phyloP scores from a whole-genome alignment of 306 rosid genomes.

The Abrus pulchellus region DNA sequence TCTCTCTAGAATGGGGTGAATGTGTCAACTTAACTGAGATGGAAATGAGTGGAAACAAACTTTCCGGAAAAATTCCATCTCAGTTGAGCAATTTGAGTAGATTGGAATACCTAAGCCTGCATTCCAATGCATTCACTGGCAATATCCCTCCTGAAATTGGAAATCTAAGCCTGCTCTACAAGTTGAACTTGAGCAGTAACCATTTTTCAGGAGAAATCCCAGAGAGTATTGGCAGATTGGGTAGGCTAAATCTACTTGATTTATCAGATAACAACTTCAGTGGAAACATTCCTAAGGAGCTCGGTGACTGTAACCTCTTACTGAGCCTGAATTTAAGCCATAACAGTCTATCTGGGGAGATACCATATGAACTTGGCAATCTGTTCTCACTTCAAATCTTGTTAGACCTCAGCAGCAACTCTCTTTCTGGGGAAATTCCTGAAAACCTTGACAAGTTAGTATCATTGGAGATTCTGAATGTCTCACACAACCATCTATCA shows the following conservation, averaged over 20 bases:
- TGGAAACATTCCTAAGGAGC: constrained; percentile 58
- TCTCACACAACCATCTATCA: constrained; percentile 59
- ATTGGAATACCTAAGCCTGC: constrained; percentile 45
- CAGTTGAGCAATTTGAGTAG: constrained; percentile 54
- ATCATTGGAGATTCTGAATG: constrained; percentile 56
- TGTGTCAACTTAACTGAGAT: constrained; percentile 56
- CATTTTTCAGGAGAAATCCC: constrained; percentile 62
- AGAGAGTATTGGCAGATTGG: constrained; percentile 39
- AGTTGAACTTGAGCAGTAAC: constrained; percentile 62
- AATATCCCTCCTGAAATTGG: constrained; percentile 62
- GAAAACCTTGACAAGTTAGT: constrained; percentile 56
- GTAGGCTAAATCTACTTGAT: constrained; percentile 54
- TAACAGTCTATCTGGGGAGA: constrained; percentile 58
- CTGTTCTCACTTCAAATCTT: constrained; percentile 46
- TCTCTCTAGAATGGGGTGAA: no score
- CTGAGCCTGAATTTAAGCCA: constrained; percentile 63
- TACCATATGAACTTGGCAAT: constrained; percentile 67
- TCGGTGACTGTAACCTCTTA: constrained; percentile 41
- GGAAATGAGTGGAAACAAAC: constrained; percentile 57
- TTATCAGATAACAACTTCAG: constrained; percentile 60
- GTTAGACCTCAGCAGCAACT: constrained; percentile 74
- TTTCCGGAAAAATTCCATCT: constrained; percentile 70
- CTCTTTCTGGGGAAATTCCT: constrained; percentile 64
- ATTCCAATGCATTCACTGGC: constrained; percentile 56
- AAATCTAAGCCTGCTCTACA: constrained; percentile 49